phyloP scores from a whole-genome alignment of 2,329 filamentous ascomycete species.

The Neoascochyta sp. region DNA sequence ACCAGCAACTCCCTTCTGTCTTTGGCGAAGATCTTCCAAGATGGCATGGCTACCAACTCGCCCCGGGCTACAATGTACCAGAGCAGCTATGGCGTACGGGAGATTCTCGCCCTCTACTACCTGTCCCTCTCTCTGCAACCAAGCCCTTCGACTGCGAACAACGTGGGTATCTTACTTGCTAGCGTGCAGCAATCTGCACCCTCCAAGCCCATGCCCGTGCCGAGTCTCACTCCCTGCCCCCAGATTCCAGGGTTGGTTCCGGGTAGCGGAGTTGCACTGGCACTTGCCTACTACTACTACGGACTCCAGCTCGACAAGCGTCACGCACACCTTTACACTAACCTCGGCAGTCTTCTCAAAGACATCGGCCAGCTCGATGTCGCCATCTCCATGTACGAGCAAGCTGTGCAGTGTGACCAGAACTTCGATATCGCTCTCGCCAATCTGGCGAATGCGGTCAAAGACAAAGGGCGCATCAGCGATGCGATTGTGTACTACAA shows the following conservation, averaged over 20 bases:
- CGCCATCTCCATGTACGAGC: constrained; percentile 96
- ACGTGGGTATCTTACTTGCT: constrained; percentile 94
- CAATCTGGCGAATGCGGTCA: constrained; percentile 95
- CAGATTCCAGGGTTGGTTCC: constrained; percentile 73
- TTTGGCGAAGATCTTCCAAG: constrained; percentile 95
- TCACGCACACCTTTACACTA: constrained; percentile 95
- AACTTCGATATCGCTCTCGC: constrained; percentile 95
- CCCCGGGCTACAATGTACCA: constrained; percentile 52
- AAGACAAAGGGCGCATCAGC: constrained; percentile 86
- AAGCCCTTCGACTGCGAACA: constrained; percentile 96
- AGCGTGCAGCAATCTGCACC: constrained; percentile 72
- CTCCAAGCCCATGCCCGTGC: constrained; percentile 42
- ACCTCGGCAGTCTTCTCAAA: constrained; percentile 89
- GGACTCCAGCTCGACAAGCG: constrained; percentile 79
- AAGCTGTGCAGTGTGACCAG: constrained; percentile 86
- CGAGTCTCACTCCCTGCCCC: constrained; percentile 33
- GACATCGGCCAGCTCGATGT: constrained; percentile 90
- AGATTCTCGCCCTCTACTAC: constrained; percentile 93
- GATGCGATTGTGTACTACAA: constrained; percentile 93
- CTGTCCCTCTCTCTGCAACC: constrained; percentile 90
- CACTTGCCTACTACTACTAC: constrained; percentile 92
- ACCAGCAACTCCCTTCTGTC: constrained; percentile 95
- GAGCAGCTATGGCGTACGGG: constrained; percentile 73
- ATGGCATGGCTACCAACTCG: constrained; percentile 78
- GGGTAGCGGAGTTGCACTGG: constrained; percentile 82